Base-by-base conservation (phyloP, 2,329 filamentous ascomycete genomes). In the Talaromyces sp. region DNA sequence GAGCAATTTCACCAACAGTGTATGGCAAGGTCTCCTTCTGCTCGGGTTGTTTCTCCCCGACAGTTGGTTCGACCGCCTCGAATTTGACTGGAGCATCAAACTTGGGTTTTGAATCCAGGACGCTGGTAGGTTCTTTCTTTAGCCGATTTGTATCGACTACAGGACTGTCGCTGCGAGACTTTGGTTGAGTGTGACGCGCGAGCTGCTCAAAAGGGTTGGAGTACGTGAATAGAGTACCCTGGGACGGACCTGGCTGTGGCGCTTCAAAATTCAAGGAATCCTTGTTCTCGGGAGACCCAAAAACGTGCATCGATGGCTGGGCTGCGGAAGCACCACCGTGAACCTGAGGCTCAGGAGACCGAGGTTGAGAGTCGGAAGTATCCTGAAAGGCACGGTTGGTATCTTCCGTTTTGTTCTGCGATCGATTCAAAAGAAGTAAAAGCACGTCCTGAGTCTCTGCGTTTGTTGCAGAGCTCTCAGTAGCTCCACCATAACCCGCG, bases 381-480 rank as follows among this genome's bases (percentile, higher is more conserved):
- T 56, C 59, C 7, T 56, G 56, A 23, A 44, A 31, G 3, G 52
- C 52, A 33, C 52, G 57, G 33, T 58, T 59, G n/a, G 23, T 31
- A 27, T 62, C 61, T 51, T 62, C 61, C 0, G 40, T 27, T 42
- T 59, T 62, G 8, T 53, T 30, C 23, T 62, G 92, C 58, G 90
- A 87, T 56, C 89, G 88, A 70, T 92, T 95, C 65, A 99, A 84
- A 62, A 98, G 82, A 68, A 91, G 89, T 65, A 98, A 86, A 55
- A 99, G 82, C 71, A 95, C 90, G 65, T 94, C 88, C 75, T 96
- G 90, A 4, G 92, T 91, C 73, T 92, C 89, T 54, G 71, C 69
- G 36, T 70, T 62, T 52, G 69, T 62, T 4, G 67, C 33, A 3
- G 65, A 56, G 51, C 56, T 60, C 53, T 69, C 67, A 33, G 59